These are phyloP conservation scores for Aspergillus leporis DNA, from an alignment of 495 filamentous ascomycete genomes.

Conservation along the genomic window DNA sequence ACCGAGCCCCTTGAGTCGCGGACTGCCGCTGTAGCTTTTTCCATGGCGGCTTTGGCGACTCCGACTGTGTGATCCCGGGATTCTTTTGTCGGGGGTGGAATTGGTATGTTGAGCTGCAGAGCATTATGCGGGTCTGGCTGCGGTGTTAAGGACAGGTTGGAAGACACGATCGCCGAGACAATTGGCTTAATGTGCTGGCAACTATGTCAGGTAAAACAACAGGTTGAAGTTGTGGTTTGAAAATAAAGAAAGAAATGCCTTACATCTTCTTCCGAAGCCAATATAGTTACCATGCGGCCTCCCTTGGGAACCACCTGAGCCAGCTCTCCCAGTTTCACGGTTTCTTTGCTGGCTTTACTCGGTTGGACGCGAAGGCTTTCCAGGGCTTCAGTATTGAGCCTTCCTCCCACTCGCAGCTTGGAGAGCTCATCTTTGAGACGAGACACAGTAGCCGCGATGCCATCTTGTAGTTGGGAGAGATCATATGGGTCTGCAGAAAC, in stretches of 20 bases:
- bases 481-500: slow-evolving; percentile 62
- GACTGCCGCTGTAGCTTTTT: slow-evolving; percentile 53
- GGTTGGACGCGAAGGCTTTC: slow-evolving; percentile 64
- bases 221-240: background rate
- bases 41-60: slow-evolving; percentile 60
- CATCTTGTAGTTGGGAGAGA: slow-evolving; percentile 60
- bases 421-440: slow-evolving; percentile 63
- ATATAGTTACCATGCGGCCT: slow-evolving; percentile 63
- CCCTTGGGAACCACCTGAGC: slow-evolving; percentile 75
- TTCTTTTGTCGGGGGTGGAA: slow-evolving; percentile 69
- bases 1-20: slow-evolving; percentile 57
- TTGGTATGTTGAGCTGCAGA: slow-evolving; percentile 68
- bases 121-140: slow-evolving; percentile 67
- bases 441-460: slow-evolving; percentile 57
- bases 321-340: slow-evolving; percentile 61
- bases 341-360: slow-evolving; percentile 52
- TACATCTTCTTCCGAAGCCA: slow-evolving; percentile 64
- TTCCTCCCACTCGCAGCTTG: slow-evolving; percentile 63
- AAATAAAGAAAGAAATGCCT: slow-evolving; percentile 19
- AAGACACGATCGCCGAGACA: slow-evolving; percentile 66
- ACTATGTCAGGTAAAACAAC: background rate
- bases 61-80: slow-evolving; percentile 53
- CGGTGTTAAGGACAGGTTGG: slow-evolving; percentile 70
- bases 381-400: slow-evolving; percentile 67
- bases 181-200: slow-evolving; percentile 68